phyloP scores from a whole-genome alignment of 495 filamentous ascomycete species.

The Neurospora cerealis region DNA sequence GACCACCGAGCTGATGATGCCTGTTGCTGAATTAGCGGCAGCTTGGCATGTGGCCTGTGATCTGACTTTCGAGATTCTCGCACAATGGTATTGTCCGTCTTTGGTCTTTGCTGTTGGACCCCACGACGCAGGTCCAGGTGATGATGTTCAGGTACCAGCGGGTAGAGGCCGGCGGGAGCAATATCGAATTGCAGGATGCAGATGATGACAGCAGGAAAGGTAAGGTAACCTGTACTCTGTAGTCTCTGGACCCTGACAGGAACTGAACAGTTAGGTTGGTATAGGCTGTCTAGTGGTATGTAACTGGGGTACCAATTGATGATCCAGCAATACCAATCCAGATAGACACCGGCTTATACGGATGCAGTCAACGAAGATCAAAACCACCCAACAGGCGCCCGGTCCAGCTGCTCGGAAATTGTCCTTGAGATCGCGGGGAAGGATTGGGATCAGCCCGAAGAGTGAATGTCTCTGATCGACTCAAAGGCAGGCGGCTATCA shows the following conservation, averaged over 20 bases:
- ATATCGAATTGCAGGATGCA: background rate
- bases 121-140: background rate
- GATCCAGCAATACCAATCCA: constrained; percentile 2
- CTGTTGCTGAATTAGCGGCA: constrained; percentile 12
- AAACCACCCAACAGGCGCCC: constrained; percentile 13
- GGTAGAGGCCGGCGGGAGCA: constrained; percentile 2
- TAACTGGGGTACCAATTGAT: background rate
- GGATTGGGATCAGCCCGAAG: background rate
- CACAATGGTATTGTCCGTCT: background rate
- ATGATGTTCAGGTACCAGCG: constrained; percentile 3
- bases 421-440: background rate
- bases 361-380: constrained; percentile 16
- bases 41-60: constrained; percentile 18
- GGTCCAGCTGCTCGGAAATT: constrained; percentile 13
- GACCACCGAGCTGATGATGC: background rate
- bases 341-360: constrained; percentile 12
- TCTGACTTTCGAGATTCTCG: background rate
- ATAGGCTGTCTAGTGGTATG: background rate
- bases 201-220: background rate
- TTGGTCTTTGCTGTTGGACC: background rate
- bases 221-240: background rate
- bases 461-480: background rate
- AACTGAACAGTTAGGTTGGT: background rate
- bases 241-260: background rate
- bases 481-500: background rate